Conservation (phyloP, 1,284 basidiomycete species). For the Earliella scabrosa region DNA sequence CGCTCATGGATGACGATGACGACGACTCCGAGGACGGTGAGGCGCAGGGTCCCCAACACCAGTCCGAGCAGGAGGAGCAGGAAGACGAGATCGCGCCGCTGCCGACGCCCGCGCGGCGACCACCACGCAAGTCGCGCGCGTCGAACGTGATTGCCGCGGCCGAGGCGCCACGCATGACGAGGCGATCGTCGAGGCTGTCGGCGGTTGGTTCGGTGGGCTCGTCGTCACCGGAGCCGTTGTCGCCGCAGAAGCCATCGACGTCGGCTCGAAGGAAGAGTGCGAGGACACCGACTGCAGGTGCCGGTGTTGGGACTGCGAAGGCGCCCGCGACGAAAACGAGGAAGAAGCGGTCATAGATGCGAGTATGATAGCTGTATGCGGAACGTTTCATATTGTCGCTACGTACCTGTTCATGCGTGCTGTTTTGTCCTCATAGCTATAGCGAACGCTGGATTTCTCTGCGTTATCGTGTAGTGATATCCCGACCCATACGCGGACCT, state of each 20-base stretch:
- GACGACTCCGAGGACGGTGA: constrained; percentile 37
- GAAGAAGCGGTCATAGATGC: constrained; percentile 20
- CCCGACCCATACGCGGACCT: too few relatives aligned
- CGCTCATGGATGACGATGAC: constrained; percentile 54
- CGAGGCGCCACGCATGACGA: constrained; percentile 19
- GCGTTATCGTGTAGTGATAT: too few relatives aligned
- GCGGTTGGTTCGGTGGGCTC: constrained; percentile 28
- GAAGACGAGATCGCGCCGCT: constrained; percentile 55
- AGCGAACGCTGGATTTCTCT: too few relatives aligned
- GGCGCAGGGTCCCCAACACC: constrained; percentile 26
- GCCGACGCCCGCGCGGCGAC: constrained; percentile 35
- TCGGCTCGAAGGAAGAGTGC: constrained; percentile 17
- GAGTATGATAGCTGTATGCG: not conserved
- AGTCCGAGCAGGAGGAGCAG: constrained; percentile 47
- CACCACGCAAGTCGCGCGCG: constrained; percentile 27
- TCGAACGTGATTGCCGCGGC: constrained; percentile 26
- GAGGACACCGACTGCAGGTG: constrained; percentile 4
- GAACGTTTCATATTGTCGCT: not conserved
- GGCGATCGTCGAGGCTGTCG: constrained; percentile 27
- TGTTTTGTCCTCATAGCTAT: too few relatives aligned
- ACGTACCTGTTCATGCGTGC: not conserved
- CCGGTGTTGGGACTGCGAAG: constrained; percentile 1
- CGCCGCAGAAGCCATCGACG: constrained; percentile 28
- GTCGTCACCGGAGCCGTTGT: constrained; percentile 32
- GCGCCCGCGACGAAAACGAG: constrained; percentile 15